Evolutionary conservation across 2,329 filamentous ascomycete species (phyloP).

Genomic region (Penicillium sp.): DNA sequence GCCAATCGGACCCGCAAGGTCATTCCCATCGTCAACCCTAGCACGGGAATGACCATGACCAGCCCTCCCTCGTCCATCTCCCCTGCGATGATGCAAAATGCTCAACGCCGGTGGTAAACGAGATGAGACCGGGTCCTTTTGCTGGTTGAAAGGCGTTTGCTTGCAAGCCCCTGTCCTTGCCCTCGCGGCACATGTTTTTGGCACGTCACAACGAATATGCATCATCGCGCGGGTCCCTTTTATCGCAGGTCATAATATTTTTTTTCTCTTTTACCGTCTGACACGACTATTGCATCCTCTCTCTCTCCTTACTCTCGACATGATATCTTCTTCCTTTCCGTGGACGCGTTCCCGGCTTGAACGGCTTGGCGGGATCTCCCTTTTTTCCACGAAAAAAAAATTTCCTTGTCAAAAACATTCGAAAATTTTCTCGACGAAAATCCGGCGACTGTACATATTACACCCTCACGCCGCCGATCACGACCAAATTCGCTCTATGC

Average conservation of each 20-base stretch:
- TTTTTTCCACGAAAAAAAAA: conserved; percentile 12
- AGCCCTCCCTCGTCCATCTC: conserved; percentile 75
- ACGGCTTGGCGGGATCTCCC: conserved; percentile 1
- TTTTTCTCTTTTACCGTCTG: conserved; percentile 22
- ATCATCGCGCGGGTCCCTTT: conserved; percentile 31
- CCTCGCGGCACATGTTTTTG: conserved; percentile 27
- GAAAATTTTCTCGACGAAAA: conserved; percentile 21
- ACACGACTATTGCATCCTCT: conserved; percentile 23
- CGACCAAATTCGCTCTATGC: conserved; percentile 29
- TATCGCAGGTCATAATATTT: conserved; percentile 33
- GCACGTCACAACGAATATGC: conserved; percentile 30
- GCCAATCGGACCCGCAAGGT: conserved; percentile 87
- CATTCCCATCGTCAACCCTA: conserved; percentile 96
- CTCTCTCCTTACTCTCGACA: conserved; percentile 16
- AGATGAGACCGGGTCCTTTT: conserved; percentile 10
- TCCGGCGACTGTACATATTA: conserved; percentile 33
- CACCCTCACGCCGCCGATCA: conserved; percentile 26
- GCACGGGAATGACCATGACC: conserved; percentile 78
- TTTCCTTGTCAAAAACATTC: conserved; percentile 16
- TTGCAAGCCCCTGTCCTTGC: conserved; percentile 13
- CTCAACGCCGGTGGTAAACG: conserved; percentile 39
- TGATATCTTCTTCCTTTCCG: too few species aligned
- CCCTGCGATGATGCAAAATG: conserved; percentile 56
- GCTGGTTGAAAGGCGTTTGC: conserved; percentile 18
- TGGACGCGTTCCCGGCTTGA: not conserved